Evolutionary conservation across 257 asterid species (phyloP).

Genomic region (Apocynum venetum): DNA sequence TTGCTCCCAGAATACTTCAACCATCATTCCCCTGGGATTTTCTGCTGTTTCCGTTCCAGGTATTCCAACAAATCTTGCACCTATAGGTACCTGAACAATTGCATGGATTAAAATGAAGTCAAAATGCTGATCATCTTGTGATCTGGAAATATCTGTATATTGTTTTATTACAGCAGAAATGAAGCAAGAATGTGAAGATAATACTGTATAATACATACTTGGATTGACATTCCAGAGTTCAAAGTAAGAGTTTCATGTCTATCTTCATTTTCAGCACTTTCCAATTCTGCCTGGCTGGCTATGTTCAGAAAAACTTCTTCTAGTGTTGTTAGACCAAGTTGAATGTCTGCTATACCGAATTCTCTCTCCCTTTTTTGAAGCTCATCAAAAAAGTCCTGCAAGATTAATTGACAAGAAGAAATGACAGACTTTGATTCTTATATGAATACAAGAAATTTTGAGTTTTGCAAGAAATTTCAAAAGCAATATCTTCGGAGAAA

Average conservation of each 20-base stretch:
- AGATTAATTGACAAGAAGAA: neutral
- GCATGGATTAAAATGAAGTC: neutral
- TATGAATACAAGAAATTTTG: neutral
- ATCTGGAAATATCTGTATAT: neutral
- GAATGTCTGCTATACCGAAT: constrained; percentile 76
- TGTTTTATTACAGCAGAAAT: neutral
- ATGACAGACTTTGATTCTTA: neutral
- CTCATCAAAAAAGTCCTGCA: constrained; percentile 66
- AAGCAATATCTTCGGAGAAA: too few species aligned
- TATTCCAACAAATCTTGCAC: constrained; percentile 69
- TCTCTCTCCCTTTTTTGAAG: constrained; percentile 66
- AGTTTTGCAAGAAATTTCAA: neutral
- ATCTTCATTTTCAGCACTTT: constrained; percentile 66
- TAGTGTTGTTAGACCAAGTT: constrained; percentile 82
- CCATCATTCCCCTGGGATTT: constrained; percentile 65
- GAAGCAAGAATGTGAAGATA: neutral
- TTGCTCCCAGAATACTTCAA: constrained; percentile 85
- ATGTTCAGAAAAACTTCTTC: constrained; percentile 91
- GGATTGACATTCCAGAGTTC: constrained; percentile 53
- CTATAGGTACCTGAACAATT: constrained; percentile 57
- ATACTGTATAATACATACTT: constrained; percentile 28
- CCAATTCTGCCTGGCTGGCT: constrained; percentile 76
- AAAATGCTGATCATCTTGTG: too few species aligned
- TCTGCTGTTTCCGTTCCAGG: constrained; percentile 64
- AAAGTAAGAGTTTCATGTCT: constrained; percentile 48